Conservation (phyloP, 2,329 filamentous ascomycete genomes). For the Sporothrix pseudoabietina region DNA sequence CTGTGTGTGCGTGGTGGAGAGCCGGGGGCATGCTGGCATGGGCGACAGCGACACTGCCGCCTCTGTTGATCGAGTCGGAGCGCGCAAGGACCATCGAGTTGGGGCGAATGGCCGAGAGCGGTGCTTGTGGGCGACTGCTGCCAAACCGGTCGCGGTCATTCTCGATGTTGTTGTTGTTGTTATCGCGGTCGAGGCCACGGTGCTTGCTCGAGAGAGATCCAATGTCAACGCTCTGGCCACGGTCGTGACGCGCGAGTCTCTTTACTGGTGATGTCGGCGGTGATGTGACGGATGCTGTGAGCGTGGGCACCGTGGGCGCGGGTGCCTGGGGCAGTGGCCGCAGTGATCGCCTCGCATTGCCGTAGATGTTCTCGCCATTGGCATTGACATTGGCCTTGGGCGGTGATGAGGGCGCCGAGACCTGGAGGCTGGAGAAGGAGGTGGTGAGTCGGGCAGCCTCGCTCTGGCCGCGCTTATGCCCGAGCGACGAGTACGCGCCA, state of each 20-base stretch:
- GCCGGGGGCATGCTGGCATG: slow-evolving; percentile 42
- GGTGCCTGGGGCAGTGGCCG: slow-evolving; percentile 72
- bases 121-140: slow-evolving; percentile 47
- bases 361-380: slow-evolving; percentile 64
- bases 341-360: slow-evolving; percentile 73
- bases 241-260: slow-evolving; percentile 39
- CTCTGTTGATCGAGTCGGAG: slow-evolving; percentile 54
- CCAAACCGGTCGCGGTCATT: slow-evolving; percentile 31
- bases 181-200: not conserved
- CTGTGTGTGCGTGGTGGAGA: slow-evolving; percentile 46
- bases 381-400: slow-evolving; percentile 40
- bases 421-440: slow-evolving; percentile 46
- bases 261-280: slow-evolving; percentile 40
- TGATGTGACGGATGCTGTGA: slow-evolving; percentile 36
- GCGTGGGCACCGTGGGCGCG: slow-evolving; percentile 38
- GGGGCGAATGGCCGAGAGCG: slow-evolving; percentile 52
- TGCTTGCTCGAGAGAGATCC: slow-evolving; percentile 52
- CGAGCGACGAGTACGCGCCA: slow-evolving; percentile 55
- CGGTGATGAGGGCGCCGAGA: slow-evolving; percentile 35
- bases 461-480: slow-evolving; percentile 75
- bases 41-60: slow-evolving; percentile 41
- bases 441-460: slow-evolving; percentile 62
- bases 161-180: slow-evolving; percentile 23
- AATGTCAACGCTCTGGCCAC: slow-evolving; percentile 67
- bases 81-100: slow-evolving; percentile 64